Evolutionary conservation across 192 early-diverging fungal genomes (phyloP).

Genomic region (Lunasporangiospora selenospora): DNA sequence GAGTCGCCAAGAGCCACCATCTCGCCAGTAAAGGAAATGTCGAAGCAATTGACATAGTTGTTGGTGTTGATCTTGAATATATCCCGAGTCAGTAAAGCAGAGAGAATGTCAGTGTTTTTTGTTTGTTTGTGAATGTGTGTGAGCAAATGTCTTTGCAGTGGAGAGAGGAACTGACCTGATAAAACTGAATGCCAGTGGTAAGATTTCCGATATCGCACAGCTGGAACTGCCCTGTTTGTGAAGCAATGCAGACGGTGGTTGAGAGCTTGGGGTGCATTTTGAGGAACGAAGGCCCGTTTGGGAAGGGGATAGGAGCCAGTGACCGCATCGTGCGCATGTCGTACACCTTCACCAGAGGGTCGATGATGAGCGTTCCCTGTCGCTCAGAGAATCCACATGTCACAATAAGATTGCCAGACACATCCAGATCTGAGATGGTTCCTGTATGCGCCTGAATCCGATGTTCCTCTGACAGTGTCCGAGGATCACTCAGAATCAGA

Average conservation of each 20-base stretch:
- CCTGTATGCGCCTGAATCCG: constrained; percentile 79
- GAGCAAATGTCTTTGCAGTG: constrained; percentile 40
- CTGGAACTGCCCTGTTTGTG: constrained; percentile 74
- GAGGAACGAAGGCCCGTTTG: constrained; percentile 68
- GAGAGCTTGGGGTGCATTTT: constrained; percentile 76
- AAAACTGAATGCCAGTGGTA: constrained; percentile 54
- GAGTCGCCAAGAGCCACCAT: constrained; percentile 81
- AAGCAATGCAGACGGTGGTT: constrained; percentile 67
- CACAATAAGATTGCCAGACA: constrained; percentile 73
- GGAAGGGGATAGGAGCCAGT: constrained; percentile 75
- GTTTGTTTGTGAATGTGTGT: neutral
- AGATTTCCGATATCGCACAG: constrained; percentile 68
- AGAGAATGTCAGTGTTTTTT: constrained; percentile 5
- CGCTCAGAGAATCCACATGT: constrained; percentile 79
- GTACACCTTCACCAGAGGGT: constrained; percentile 84
- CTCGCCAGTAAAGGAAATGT: constrained; percentile 81
- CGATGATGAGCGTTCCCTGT: constrained; percentile 67
- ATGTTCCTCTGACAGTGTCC: constrained; percentile 65
- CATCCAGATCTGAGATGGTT: constrained; percentile 76
- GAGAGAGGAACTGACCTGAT: constrained; percentile 38
- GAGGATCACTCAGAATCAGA: constrained; percentile 71
- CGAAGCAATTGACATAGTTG: constrained; percentile 74
- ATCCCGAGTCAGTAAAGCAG: constrained; percentile 8
- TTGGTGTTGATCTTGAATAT: constrained; percentile 54
- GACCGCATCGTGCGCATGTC: constrained; percentile 77